Base-by-base conservation (phyloP, 176 grass and related monocot species). In the Zea mays region DNA sequence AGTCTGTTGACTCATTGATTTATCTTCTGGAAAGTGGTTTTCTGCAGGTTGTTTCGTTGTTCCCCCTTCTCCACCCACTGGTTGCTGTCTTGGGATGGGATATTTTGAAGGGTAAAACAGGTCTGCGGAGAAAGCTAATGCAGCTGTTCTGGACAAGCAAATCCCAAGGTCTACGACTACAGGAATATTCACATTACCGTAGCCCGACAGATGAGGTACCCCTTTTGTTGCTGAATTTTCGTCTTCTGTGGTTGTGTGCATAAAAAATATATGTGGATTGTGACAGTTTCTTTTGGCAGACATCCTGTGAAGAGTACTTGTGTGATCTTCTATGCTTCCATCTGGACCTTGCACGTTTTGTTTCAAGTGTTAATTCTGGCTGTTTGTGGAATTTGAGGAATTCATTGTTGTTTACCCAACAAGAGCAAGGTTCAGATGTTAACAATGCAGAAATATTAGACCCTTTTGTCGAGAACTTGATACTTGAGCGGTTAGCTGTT, bases 301-400 rank as follows among this genome's bases (percentile, higher is more conserved):
- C 79, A 68, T 88, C 91, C 59, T 92, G 87, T 10, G 84, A 94
- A 84, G 91, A 97, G 77, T 81, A 94, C 86, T 77, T 94, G 59
- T 97, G 95, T 45, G 89, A 97, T 86, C 86, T 94, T 80, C 85
- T 97, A 79, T 97, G 95, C 82, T 97, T 97, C 71, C 89, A 86
- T 83, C 87, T 97, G 50, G 95, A 94, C 90, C 80, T 97, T 83
- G 87, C 95, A 70, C 75, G 82, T 71, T 97, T 84, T 62, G 89
- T 97, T 86, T 88, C 95, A 75, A 85, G 86, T 92, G 91, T 86
- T 62, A 97, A 97, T 87, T 93, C 91, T 87, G 91, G 89, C 16
- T 62, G 35, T 42, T 54, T 63, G 27, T 93, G 91, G 94, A 83
- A 91, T 89, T 76, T 83, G 65, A 91, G 79, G 82, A 86, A 84